Evolutionary conservation across 768 basidiomycete species (phyloP).

Genomic region (Trametes cingulata): DNA sequence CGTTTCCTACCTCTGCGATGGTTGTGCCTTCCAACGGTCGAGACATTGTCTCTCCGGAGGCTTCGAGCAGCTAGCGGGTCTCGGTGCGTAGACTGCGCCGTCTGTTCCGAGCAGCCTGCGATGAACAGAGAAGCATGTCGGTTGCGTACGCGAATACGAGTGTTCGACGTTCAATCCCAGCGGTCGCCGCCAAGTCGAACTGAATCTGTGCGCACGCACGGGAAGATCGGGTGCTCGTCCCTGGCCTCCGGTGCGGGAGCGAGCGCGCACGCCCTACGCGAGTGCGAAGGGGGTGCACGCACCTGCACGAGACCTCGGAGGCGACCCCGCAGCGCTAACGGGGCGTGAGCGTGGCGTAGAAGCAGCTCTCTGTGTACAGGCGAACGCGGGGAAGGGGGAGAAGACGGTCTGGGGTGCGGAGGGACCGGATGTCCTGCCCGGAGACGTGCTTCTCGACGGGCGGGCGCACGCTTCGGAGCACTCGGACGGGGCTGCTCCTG

Average conservation of each 20-base stretch:
- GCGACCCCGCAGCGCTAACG: not conserved
- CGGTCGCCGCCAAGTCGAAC: not conserved
- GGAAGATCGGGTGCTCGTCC: not conserved
- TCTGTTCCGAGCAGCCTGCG: too few relatives aligned
- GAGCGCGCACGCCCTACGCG: not conserved
- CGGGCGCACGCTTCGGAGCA: not conserved
- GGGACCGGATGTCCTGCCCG: slow-evolving; percentile 7
- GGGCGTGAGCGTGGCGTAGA: too few relatives aligned
- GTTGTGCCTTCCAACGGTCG: not conserved
- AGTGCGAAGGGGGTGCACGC: too few relatives aligned
- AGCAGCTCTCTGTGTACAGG: too few relatives aligned
- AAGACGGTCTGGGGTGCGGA: not conserved
- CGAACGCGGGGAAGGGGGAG: slow-evolving; percentile 1
- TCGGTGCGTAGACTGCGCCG: too few relatives aligned
- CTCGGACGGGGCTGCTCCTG: too few relatives aligned
- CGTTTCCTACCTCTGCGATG: not conserved
- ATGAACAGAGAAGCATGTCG: too few relatives aligned
- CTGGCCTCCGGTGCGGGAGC: slow-evolving; percentile 4
- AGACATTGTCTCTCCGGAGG: too few relatives aligned
- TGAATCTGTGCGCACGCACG: not conserved
- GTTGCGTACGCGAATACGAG: too few relatives aligned
- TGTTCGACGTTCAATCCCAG: too few relatives aligned
- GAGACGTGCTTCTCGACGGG: not conserved
- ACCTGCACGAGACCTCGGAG: not conserved
- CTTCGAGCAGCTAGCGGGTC: too few relatives aligned